A percentile compares a stretch with the other conserved stretches of the same genome.
These are phyloP conservation scores for Fermentozyma sake DNA, from an alignment of 1,139 yeast genomes.

Conservation along the genomic window DNA sequence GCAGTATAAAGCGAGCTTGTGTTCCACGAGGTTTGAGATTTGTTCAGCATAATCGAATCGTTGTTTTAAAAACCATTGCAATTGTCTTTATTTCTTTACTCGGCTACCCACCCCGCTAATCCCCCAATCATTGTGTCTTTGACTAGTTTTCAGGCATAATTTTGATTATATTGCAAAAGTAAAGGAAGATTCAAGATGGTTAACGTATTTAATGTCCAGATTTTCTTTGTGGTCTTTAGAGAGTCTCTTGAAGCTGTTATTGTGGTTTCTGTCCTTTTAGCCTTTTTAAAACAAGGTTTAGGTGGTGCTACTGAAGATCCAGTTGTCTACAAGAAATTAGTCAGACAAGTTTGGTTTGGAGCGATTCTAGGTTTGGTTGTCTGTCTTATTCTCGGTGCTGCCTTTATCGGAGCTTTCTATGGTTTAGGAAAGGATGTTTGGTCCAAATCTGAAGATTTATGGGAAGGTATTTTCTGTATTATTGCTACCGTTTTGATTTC, in stretches of 20 bases:
- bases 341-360: slow-evolving; percentile 26
- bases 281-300: slow-evolving; percentile 84
- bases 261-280: slow-evolving; percentile 82
- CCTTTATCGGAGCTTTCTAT: slow-evolving; percentile 22
- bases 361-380: slow-evolving; percentile 18
- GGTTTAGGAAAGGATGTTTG: slow-evolving; percentile 16
- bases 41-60: too few species aligned
- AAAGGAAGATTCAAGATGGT: too few species aligned
- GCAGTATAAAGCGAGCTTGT: too few species aligned
- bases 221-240: slow-evolving; percentile 83
- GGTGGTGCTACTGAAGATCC: slow-evolving; percentile 50
- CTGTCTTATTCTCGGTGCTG: slow-evolving; percentile 21
- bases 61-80: too few species aligned
- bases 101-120: too few species aligned
- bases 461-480: slow-evolving; percentile 26
- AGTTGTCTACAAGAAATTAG: slow-evolving; percentile 53
- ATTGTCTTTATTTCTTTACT: too few species aligned
- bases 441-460: slow-evolving; percentile 21
- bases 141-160: too few species aligned
- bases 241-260: slow-evolving; percentile 89
- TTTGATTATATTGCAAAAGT: too few species aligned
- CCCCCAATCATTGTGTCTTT: too few species aligned
- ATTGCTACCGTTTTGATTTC: slow-evolving; percentile 23
- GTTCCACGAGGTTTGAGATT: too few species aligned
- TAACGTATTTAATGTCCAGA: slow-evolving; percentile 48